phyloP scores from a whole-genome alignment of 768 basidiomycete genomes.

The Omphalotus guepiniiformis region DNA sequence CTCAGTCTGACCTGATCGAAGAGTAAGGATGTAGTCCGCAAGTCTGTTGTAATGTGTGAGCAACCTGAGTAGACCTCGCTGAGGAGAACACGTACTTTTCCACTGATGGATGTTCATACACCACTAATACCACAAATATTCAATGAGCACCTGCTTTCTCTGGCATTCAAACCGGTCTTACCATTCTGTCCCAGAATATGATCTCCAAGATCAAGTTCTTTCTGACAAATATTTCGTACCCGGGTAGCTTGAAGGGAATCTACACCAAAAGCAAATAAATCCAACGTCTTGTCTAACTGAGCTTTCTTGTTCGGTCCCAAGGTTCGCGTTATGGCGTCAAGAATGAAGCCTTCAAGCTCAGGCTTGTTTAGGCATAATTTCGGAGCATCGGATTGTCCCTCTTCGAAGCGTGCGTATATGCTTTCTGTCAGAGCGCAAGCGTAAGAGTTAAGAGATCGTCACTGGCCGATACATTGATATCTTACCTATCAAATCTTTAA shows the following conservation, averaged over 20 bases:
- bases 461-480: conserved; percentile 11
- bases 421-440: conserved; percentile 15
- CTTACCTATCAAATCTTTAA: conserved; percentile 40
- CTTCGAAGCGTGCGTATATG: conserved; percentile 39
- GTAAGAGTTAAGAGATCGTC: not conserved
- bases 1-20: conserved; percentile 19
- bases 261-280: conserved; percentile 45
- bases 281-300: conserved; percentile 29
- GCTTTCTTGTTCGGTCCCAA: conserved; percentile 28
- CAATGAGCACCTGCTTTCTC: conserved; percentile 9
- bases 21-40: conserved; percentile 34
- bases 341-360: conserved; percentile 33
- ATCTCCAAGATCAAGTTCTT: conserved; percentile 29
- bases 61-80: not conserved
- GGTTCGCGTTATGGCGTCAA: conserved; percentile 28
- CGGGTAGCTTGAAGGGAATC: conserved; percentile 50
- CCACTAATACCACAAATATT: conserved; percentile 25
- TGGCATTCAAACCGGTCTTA: conserved; percentile 2
- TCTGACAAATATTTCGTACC: conserved; percentile 45
- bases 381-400: conserved; percentile 24
- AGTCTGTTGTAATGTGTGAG: conserved; percentile 21
- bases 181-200: conserved; percentile 32
- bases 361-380: conserved; percentile 20
- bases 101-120: conserved; percentile 48
- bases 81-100: conserved; percentile 23